Evolutionary conservation across 2,329 filamentous ascomycete species (phyloP), one percentile per base, ranked within the genome.

Genomic region (Graphiopsis chlorocephala): DNA sequence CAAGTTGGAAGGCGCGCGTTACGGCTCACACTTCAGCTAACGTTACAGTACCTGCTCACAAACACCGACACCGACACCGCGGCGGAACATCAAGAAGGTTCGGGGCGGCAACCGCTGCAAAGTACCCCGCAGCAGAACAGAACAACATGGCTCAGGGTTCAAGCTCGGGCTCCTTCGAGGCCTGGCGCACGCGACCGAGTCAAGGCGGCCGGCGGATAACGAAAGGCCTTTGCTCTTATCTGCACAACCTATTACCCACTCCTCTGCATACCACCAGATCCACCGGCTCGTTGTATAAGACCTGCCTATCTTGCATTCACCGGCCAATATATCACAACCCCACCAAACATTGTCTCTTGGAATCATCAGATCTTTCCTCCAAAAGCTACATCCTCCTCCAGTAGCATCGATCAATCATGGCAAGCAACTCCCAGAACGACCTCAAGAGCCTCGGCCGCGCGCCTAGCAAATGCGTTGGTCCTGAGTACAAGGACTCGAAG

Each of bases 401-500:
- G 23, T n/a, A 45, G 38, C 38, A 38, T 15, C 53, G 2, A 56
- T 20, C 53, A 56, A 48, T 12, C 61, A 68, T 68, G 67, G 58
- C 67, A 14, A 63, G 55, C 35, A 56, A 52, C 29, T 28, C 48
- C 42, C 28, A 65, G 25, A 47, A 55, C 11, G 29, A 65, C 14
- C 42, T 76, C 35, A 29, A 48, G 11, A 28, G 42, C 14, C 42
- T 76, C 42, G 67, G 74, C 42, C 68, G 73, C 67, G 77, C 78
- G 10, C 81, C 81, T 38, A 82, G 79, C 67, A 75, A 92, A 77
- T 87, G 85, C 68, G 87, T 97, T 66, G 93, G 93, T 0, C 93
- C 92, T 55, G 84, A 89, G 68, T 97, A 97, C 78, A 86, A 88
- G 64, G 83, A 89, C 28, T 85, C 89, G 67, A 87, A 85, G 69